phyloP scores from a whole-genome alignment of 2,329 filamentous ascomycete genomes.

The Aspergillus persii region DNA sequence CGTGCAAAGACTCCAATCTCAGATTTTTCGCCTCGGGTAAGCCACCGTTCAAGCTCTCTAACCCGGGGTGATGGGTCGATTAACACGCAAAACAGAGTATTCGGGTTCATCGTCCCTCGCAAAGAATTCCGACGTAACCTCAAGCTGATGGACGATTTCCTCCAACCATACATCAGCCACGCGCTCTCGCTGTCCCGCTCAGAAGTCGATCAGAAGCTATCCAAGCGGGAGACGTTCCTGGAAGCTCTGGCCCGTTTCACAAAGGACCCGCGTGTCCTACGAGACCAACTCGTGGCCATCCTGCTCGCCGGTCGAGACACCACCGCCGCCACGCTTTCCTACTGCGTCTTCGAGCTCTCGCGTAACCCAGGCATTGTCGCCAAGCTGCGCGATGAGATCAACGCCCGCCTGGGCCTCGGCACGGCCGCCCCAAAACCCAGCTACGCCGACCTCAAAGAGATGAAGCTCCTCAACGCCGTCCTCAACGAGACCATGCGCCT shows the following conservation, averaged over 20 bases:
- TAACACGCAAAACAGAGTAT: constrained; percentile 45
- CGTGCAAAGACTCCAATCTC: constrained; percentile 71
- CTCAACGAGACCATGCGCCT: constrained; percentile 76
- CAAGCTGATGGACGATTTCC: constrained; percentile 69
- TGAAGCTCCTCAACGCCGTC: constrained; percentile 73
- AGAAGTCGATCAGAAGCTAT: constrained; percentile 68
- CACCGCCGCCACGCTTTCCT: constrained; percentile 76
- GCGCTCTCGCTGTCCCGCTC: constrained; percentile 66
- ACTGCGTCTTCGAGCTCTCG: constrained; percentile 78
- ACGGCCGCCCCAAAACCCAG: constrained; percentile 52
- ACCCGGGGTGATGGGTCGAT: not conserved
- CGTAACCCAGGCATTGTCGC: constrained; percentile 65
- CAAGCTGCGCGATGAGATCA: constrained; percentile 72
- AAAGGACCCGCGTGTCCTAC: constrained; percentile 61
- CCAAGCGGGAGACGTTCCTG: constrained; percentile 78
- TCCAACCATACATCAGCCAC: constrained; percentile 73
- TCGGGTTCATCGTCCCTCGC: constrained; percentile 63
- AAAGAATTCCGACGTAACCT: constrained; percentile 63
- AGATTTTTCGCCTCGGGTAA: constrained; percentile 63
- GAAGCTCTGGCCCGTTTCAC: constrained; percentile 82
- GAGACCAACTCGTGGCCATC: constrained; percentile 80
- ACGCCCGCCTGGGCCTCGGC: constrained; percentile 62
- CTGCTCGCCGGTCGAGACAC: constrained; percentile 82
- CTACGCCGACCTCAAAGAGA: constrained; percentile 78
- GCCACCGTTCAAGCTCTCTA: constrained; percentile 11